Conservation (phyloP, 2,329 filamentous ascomycete genomes). For the Zasmidium angulare region DNA sequence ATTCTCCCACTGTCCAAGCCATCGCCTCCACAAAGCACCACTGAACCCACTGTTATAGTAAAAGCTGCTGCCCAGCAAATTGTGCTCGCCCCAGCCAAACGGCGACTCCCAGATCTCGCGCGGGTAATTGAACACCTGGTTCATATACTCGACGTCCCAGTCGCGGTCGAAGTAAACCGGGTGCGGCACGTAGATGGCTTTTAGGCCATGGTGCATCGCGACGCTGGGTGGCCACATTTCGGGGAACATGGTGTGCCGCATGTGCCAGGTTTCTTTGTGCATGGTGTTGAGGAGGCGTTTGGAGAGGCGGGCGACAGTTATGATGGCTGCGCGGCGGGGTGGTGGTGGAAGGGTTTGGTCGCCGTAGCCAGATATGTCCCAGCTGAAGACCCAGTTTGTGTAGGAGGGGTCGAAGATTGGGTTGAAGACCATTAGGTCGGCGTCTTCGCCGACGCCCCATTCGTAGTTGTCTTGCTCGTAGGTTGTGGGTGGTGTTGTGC, state of each 20-base stretch:
- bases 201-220: constrained; percentile 73
- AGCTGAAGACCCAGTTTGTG: constrained; percentile 71
- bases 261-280: constrained; percentile 72
- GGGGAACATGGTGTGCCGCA: constrained; percentile 70
- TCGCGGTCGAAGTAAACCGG: constrained; percentile 77
- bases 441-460: constrained; percentile 75
- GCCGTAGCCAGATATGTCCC: constrained; percentile 66
- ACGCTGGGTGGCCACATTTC: constrained; percentile 78
- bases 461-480: constrained; percentile 65
- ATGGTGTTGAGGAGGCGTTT: constrained; percentile 71
- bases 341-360: constrained; percentile 54
- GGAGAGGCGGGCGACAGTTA: constrained; percentile 73
- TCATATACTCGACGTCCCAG: constrained; percentile 56
- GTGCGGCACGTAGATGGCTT: constrained; percentile 75
- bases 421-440: constrained; percentile 71
- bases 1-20: constrained; percentile 50
- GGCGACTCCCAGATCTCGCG: constrained; percentile 45
- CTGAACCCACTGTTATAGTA: constrained; percentile 53
- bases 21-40: constrained; percentile 50
- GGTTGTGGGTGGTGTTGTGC: constrained; percentile 61
- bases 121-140: constrained; percentile 51
- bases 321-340: constrained; percentile 73
- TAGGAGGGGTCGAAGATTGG: constrained; percentile 75
- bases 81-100: constrained; percentile 54
- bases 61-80: constrained; percentile 51